Evolutionary conservation across 2,329 filamentous ascomycete genomes (phyloP), one percentile per base, ranked within the genome.

Genomic region (Ampelomyces quisqualis): DNA sequence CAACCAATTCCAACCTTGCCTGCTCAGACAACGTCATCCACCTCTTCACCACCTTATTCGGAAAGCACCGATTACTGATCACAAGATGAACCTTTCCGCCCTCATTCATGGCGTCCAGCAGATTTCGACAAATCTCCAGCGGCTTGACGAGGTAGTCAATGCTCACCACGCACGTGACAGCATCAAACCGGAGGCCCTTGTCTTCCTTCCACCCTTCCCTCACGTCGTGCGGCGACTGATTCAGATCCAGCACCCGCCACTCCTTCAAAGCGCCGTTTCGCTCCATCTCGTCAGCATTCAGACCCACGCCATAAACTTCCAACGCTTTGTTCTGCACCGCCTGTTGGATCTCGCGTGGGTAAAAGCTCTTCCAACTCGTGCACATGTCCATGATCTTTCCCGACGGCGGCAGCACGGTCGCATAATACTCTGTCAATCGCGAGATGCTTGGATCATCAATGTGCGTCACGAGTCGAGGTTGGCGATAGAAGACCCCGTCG

Each of bases 51-150:
- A 71, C 76, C 49, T 80, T 79, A 1, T 73, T 76, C 1, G 75
- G 74, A 48, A 79, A 79, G 51, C 74, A 78, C 3, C 76, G 69
- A 55, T 78, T 76, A 19, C 70, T 74, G 27, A 79, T 70, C 0
- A 70, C 68, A 32, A 79, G 54, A 61, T 79, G 76, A n/a, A 78
- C 68, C 1, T 38, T 69, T 0, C 74, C 76, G 1, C 70, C 72
- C 1, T 55, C 45, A 4, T 65, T 73, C 13, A 71, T 73, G 7
- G 62, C 64, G 5, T 67, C 49, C 7, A 62, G 53, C 18, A 78
- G 52, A 18, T 69, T 71, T 11, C 45, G 43, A 13, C 78, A 70
- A 0, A 79, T 69, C 13, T 71, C 64, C 4, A 74, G 51, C 0
- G 76, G 77, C 7, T 65, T 51, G 0, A 68, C 73, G 2, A 79